Conservation (phyloP, 371 early-diverging fungal genomes). For the Mucor racemosus region DNA sequence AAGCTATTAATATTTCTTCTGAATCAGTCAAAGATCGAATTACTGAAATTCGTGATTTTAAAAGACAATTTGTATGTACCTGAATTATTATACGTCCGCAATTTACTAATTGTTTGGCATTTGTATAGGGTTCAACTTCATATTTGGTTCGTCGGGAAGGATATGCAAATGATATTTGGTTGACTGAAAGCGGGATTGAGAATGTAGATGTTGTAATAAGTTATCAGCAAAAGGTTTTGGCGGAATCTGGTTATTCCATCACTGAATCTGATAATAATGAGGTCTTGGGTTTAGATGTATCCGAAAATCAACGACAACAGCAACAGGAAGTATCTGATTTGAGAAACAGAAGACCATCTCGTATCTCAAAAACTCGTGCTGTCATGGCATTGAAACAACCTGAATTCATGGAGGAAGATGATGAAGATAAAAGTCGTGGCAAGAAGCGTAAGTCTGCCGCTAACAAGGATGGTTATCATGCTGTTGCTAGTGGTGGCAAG, state of each 20-base stretch:
- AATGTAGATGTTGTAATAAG: slow-evolving; percentile 4
- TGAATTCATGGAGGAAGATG: slow-evolving; percentile 12
- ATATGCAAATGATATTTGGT: slow-evolving; percentile 4
- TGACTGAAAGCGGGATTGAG: slow-evolving; percentile 13
- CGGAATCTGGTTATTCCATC: slow-evolving; percentile 27
- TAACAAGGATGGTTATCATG: background rate
- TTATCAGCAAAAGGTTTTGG: slow-evolving; percentile 17
- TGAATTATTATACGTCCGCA: background rate
- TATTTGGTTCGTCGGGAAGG: slow-evolving; percentile 25
- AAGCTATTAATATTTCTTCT: background rate
- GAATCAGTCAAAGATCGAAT: background rate
- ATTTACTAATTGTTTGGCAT: background rate
- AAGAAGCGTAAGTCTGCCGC: slow-evolving; percentile 9
- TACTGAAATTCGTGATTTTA: slow-evolving; percentile 10
- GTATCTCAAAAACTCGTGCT: slow-evolving; percentile 41
- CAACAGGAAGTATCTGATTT: background rate
- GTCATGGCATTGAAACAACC: slow-evolving; percentile 30
- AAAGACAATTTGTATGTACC: slow-evolving; percentile 6
- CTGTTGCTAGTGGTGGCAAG: background rate
- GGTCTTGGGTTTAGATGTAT: background rate
- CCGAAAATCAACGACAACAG: background rate
- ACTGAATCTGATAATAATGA: background rate
- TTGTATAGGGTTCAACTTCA: slow-evolving; percentile 6
- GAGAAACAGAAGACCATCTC: slow-evolving; percentile 11
- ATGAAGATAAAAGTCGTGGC: slow-evolving; percentile 7